A percentile compares a stretch with the other conserved stretches of the same genome.
Evolutionary conservation across 768 basidiomycete species (phyloP).

Genomic region (Suillus subalutaceus): DNA sequence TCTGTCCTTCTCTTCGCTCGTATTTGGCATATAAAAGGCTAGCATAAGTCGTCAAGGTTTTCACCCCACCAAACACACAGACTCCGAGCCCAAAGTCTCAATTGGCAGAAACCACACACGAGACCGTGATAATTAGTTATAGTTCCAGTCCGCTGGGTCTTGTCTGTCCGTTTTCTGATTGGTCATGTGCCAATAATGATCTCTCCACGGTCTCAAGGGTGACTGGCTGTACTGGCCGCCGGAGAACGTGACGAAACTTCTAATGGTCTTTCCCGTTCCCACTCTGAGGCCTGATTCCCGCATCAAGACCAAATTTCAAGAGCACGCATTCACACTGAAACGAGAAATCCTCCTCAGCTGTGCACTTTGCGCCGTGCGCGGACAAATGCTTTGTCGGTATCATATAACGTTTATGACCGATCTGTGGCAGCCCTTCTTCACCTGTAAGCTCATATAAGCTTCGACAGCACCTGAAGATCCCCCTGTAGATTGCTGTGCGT

Average conservation of each 20-base stretch:
- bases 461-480: conserved; percentile 1
- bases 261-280: not conserved
- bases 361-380: not conserved
- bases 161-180: not conserved
- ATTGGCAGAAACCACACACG: not conserved
- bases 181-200: not conserved
- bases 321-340: not conserved
- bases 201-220: not conserved
- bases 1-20: not conserved
- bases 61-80: not conserved
- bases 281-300: not conserved
- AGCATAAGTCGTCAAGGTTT: not conserved
- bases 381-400: not conserved
- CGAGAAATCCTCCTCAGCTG: not conserved
- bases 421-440: conserved; percentile 9
- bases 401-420: not conserved
- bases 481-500: not conserved
- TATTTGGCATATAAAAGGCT: not conserved
- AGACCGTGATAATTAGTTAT: not conserved
- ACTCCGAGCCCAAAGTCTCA: not conserved
- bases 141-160: not conserved
- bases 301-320: not conserved
- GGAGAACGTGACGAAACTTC: not conserved
- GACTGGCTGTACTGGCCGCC: not conserved
- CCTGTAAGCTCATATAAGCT: not conserved